These are phyloP conservation scores for Casaregolazyma lundiana DNA, from an alignment of 1,139 yeast genomes.

Conservation along the genomic window DNA sequence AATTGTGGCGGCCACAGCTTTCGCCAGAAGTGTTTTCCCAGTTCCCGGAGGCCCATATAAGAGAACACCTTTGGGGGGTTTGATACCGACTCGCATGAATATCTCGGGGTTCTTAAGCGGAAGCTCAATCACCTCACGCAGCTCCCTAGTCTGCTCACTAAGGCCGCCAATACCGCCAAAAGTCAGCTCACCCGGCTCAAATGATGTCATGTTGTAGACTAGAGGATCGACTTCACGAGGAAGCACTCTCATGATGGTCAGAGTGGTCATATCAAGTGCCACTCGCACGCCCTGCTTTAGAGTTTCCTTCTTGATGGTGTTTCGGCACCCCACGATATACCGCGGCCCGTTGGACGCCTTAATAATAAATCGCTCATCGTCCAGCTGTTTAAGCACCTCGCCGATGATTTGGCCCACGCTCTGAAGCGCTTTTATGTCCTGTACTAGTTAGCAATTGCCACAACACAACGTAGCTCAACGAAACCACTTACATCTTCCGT, in stretches of 20 bases:
- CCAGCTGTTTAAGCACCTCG: slow-evolving; percentile 92
- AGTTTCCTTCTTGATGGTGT: slow-evolving; percentile 77
- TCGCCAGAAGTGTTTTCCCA: slow-evolving; percentile 92
- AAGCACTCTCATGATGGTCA: slow-evolving; percentile 93
- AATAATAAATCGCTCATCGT: slow-evolving; percentile 89
- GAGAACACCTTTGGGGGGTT: slow-evolving; percentile 96
- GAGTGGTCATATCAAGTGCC: slow-evolving; percentile 94
- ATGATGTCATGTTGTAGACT: slow-evolving; percentile 97
- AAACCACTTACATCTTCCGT: slow-evolving; percentile 60
- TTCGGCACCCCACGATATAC: slow-evolving; percentile 95
- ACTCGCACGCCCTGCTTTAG: slow-evolving; percentile 94
- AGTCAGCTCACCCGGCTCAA: slow-evolving; percentile 94
- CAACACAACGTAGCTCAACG: neutral
- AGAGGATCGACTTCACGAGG: slow-evolving; percentile 98
- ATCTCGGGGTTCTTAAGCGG: slow-evolving; percentile 97
- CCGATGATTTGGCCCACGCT: slow-evolving; percentile 98
- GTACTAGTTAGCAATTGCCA: slow-evolving; percentile 8
- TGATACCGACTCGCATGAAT: slow-evolving; percentile 92
- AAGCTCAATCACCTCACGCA: slow-evolving; percentile 95
- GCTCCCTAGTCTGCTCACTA: slow-evolving; percentile 90
- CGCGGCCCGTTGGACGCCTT: slow-evolving; percentile 98
- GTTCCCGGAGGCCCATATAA: slow-evolving; percentile 99
- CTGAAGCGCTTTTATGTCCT: slow-evolving; percentile 91
- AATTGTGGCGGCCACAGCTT: slow-evolving; percentile 97
- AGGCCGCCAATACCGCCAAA: slow-evolving; percentile 97